Percentiles rank a stretch among this genome's conserved stretches.
phyloP scores from a whole-genome alignment of 306 rosid genomes.

The Fagus crenata region DNA sequence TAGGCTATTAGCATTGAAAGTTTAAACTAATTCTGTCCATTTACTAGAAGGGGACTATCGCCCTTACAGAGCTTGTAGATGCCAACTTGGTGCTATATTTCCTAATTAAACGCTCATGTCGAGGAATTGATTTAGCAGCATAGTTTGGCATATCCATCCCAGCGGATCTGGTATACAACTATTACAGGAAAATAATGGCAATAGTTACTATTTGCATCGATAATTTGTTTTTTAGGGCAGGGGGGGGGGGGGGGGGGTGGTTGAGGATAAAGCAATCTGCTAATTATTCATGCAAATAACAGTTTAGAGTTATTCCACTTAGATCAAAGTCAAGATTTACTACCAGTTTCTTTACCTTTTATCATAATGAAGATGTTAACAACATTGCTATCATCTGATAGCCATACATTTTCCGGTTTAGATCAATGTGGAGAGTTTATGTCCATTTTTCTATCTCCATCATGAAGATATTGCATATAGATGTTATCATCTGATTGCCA shows the following conservation, averaged over 20 bases:
- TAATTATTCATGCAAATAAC: no score
- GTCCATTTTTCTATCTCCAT: background rate
- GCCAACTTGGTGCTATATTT: slow-evolving; percentile 52
- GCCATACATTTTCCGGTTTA: background rate
- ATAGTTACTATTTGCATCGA: background rate
- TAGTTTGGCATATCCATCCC: slow-evolving; percentile 17
- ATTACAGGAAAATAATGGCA: background rate
- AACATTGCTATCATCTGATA: background rate
- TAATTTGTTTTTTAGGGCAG: background rate
- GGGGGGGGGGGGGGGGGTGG: no score
- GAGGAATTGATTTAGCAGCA: slow-evolving; percentile 29
- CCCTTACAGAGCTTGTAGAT: slow-evolving; percentile 55
- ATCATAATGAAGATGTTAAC: no score
- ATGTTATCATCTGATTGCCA: background rate
- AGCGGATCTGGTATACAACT: slow-evolving; percentile 36
- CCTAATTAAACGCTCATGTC: slow-evolving; percentile 38
- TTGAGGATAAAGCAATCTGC: no score
- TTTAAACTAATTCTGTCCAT: slow-evolving; percentile 7
- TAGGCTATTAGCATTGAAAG: slow-evolving; percentile 24
- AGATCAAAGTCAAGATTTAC: background rate
- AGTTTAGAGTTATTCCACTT: no score
- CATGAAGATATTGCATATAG: slow-evolving; percentile 9
- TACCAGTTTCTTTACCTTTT: background rate
- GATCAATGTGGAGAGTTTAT: background rate
- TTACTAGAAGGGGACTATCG: slow-evolving; percentile 13